Conservation (phyloP, 2,329 filamentous ascomycete genomes). For the Lasiodiplodia gonubiensis region DNA sequence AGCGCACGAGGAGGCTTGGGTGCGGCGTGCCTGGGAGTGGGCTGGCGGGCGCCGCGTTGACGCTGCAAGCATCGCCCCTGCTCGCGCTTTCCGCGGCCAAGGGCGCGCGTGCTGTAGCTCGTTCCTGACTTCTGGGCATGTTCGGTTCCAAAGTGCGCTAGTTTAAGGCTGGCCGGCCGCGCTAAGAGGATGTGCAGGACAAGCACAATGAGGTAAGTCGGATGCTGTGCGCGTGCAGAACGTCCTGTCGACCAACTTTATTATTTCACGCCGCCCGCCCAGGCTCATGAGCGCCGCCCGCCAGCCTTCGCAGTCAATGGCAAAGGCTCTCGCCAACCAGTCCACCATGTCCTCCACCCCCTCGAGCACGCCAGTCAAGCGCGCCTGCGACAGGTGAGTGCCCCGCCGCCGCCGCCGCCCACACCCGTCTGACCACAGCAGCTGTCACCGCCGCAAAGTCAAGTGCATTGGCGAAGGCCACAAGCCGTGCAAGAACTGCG, state of each 20-base stretch:
- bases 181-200: constrained; percentile 14
- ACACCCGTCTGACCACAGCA: constrained; percentile 33
- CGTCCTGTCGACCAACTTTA: constrained; percentile 25
- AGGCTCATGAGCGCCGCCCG: constrained; percentile 6
- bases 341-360: constrained; percentile 30
- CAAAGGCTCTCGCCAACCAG: constrained; percentile 25
- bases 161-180: constrained; percentile 26
- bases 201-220: constrained; percentile 29
- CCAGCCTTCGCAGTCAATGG: constrained; percentile 27
- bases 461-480: constrained; percentile 58
- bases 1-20: constrained; percentile 25
- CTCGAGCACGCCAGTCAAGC: constrained; percentile 46
- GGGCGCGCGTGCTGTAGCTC: constrained; percentile 22
- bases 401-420: constrained; percentile 20
- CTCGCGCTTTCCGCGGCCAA: constrained; percentile 26
- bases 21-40: constrained; percentile 19
- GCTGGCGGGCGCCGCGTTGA: constrained; percentile 20
- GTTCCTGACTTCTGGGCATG: constrained; percentile 27
- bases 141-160: constrained; percentile 21
- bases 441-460: constrained; percentile 57
- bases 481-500: constrained; percentile 65
- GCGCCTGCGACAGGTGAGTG: constrained; percentile 51
- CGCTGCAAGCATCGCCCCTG: constrained; percentile 18
- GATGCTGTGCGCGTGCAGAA: constrained; percentile 25
- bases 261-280: constrained; percentile 28